phyloP scores from a whole-genome alignment of 2,329 filamentous ascomycete genomes.

The Colletotrichum trifolii region DNA sequence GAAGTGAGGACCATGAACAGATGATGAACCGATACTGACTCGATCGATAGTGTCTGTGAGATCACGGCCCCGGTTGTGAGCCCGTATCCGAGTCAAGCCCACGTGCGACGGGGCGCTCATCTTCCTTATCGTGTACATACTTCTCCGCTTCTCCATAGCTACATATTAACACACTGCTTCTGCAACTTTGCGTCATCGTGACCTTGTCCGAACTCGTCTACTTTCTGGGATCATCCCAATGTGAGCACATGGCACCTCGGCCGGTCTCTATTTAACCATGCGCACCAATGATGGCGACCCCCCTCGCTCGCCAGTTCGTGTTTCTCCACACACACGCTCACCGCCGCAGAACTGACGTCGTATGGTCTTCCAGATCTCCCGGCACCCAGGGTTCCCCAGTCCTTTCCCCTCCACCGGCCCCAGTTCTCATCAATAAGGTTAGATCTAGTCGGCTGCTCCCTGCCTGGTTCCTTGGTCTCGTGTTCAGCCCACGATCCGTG shows the following conservation, averaged over 20 bases:
- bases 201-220: constrained; percentile 1
- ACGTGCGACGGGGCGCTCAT: neutral
- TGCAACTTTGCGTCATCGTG: neutral
- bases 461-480: neutral
- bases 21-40: constrained; percentile 5
- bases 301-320: neutral
- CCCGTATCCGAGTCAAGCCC: constrained; percentile 4
- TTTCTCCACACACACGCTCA: constrained; percentile 7
- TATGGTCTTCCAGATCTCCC: constrained; percentile 20
- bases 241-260: neutral
- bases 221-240: neutral
- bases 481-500: no score
- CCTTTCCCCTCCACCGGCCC: constrained; percentile 5
- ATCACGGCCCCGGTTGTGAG: neutral
- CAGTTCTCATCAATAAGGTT: constrained; percentile 15
- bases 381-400: constrained; percentile 15
- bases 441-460: neutral
- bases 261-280: constrained; percentile 11
- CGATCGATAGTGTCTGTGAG: constrained; percentile 20
- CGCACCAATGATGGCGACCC: constrained; percentile 21
- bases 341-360: constrained; percentile 17
- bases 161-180: constrained; percentile 2
- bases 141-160: neutral
- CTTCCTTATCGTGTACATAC: constrained; percentile 12
- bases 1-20: neutral